These are phyloP conservation scores for Aspergillus vadensis DNA, from an alignment of 2,329 filamentous ascomycete species.

Conservation along the genomic window DNA sequence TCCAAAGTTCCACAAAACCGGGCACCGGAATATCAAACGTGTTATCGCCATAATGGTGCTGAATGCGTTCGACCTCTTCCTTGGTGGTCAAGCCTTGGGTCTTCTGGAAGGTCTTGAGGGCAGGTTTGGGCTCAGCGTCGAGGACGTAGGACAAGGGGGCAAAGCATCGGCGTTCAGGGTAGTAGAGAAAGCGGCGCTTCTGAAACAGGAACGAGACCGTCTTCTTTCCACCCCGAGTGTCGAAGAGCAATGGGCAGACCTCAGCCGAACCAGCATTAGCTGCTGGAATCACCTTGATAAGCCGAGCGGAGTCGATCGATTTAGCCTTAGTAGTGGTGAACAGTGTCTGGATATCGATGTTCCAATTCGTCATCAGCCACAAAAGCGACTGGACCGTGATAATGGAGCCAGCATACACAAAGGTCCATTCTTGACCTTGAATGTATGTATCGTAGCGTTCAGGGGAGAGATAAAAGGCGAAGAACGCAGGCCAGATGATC, in stretches of 20 bases:
- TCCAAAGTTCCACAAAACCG: constrained; percentile 92
- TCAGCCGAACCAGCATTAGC: constrained; percentile 87
- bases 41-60: constrained; percentile 93
- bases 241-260: constrained; percentile 78
- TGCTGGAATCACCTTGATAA: constrained; percentile 91
- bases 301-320: constrained; percentile 70
- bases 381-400: constrained; percentile 82
- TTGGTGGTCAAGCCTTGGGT: constrained; percentile 73
- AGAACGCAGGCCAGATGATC: constrained; percentile 88
- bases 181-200: constrained; percentile 92
- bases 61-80: constrained; percentile 74
- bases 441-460: constrained; percentile 90
- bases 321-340: constrained; percentile 77
- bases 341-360: constrained; percentile 76
- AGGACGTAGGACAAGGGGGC: constrained; percentile 79
- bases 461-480: constrained; percentile 79
- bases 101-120: constrained; percentile 74
- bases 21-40: constrained; percentile 98
- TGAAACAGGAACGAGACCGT: constrained; percentile 93
- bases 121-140: constrained; percentile 81
- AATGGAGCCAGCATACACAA: constrained; percentile 88
- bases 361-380: constrained; percentile 98
- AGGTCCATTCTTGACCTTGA: constrained; percentile 94
- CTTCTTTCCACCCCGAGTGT: constrained; percentile 72
- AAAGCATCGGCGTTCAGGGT: constrained; percentile 71